A percentile compares a stretch with the other conserved stretches of the same genome.
Evolutionary conservation across 352 stramenopile species (phyloP).

Genomic region (Phytophthora brassicae): DNA sequence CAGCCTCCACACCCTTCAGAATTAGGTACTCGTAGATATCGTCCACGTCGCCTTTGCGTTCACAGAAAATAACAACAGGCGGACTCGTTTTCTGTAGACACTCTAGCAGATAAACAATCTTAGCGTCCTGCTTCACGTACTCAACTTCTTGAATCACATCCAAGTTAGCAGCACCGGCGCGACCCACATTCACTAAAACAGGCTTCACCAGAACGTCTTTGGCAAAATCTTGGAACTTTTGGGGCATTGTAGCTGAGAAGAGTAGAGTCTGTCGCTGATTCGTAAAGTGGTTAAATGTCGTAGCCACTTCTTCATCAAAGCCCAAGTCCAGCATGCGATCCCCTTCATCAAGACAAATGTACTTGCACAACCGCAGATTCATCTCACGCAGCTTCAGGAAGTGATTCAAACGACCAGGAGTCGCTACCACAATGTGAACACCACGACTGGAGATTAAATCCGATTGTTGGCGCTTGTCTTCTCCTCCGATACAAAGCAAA

Average conservation of each 20-base stretch:
- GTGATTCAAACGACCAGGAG: slow-evolving; percentile 95
- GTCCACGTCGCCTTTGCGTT: slow-evolving; percentile 97
- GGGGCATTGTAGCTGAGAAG: slow-evolving; percentile 98
- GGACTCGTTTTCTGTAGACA: slow-evolving; percentile 99
- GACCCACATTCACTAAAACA: slow-evolving; percentile 98
- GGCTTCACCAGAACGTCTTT: slow-evolving; percentile 95
- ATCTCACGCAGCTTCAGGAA: slow-evolving; percentile 96
- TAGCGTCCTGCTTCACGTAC: slow-evolving; percentile 98
- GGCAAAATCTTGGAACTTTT: slow-evolving; percentile 99
- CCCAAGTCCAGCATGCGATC: slow-evolving; percentile 98
- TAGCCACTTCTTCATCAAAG: slow-evolving; percentile 91
- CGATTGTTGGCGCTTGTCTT: slow-evolving; percentile 93
- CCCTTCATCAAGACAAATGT: slow-evolving; percentile 98
- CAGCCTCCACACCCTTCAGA: slow-evolving; percentile 95
- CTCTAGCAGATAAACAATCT: slow-evolving; percentile 98
- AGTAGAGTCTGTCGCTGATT: slow-evolving; percentile 97
- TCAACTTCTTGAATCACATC: slow-evolving; percentile 99
- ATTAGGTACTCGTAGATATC: slow-evolving; percentile 99
- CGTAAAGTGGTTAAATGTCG: slow-evolving; percentile 98
- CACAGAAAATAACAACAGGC: slow-evolving; percentile 98
- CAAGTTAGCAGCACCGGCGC: slow-evolving; percentile 97
- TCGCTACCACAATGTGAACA: slow-evolving; percentile 97
- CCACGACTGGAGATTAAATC: slow-evolving; percentile 84
- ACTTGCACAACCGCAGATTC: slow-evolving; percentile 94
- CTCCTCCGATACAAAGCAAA: slow-evolving; percentile 95